Conservation (phyloP, 2,329 filamentous ascomycete species). For the Nothopassalora personata region DNA sequence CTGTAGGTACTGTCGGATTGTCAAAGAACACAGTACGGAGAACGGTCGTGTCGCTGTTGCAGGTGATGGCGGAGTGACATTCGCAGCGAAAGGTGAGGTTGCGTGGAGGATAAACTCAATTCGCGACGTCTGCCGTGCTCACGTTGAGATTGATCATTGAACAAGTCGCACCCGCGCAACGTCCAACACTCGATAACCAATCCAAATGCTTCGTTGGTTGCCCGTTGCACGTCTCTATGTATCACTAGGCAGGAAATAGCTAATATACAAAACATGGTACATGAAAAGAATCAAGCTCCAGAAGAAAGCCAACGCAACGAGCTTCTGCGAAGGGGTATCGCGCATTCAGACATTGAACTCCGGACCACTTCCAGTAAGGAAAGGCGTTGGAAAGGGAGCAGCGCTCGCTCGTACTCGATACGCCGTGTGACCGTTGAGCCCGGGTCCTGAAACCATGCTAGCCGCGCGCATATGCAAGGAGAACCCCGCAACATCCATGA, state of each 20-base stretch:
- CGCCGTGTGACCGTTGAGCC: constrained; percentile 4
- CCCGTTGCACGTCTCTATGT: background rate
- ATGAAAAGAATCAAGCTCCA: background rate
- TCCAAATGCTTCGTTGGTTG: background rate
- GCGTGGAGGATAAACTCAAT: background rate
- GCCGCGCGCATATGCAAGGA: constrained; percentile 9
- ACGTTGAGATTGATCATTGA: background rate
- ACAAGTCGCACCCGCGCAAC: too few species aligned
- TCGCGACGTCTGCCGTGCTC: background rate
- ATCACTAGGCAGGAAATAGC: background rate
- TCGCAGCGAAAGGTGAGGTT: background rate
- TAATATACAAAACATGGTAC: background rate
- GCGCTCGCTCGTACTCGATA: background rate
- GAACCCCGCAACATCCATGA: constrained; percentile 4
- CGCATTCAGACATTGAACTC: background rate
- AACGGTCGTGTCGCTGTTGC: too few species aligned
- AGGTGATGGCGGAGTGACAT: too few species aligned
- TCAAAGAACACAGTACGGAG: too few species aligned
- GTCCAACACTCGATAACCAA: background rate
- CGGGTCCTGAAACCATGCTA: constrained; percentile 15
- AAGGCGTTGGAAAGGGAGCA: background rate
- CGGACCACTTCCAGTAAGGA: background rate
- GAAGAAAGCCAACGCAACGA: background rate
- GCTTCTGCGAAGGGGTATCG: background rate
- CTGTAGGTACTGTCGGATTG: too few species aligned